Base-by-base conservation (phyloP, 345 rosid species). In the Aegle marmelos region DNA sequence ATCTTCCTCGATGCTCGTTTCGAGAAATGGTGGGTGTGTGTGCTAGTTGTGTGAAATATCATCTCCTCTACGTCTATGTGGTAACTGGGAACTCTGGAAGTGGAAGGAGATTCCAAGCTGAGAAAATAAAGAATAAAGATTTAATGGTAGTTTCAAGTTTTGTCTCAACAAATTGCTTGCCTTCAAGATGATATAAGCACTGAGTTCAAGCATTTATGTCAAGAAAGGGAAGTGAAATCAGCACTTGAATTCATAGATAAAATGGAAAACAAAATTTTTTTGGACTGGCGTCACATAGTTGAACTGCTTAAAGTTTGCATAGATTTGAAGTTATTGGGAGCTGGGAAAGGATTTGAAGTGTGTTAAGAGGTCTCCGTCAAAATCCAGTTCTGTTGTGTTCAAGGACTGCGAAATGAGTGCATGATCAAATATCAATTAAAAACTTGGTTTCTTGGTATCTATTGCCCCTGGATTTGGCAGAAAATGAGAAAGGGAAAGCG, bases 261-360 rank as follows among this genome's bases (percentile, higher is more conserved):
- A 53, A 24, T 76, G 79, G 66, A 67, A 58, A 67, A 24, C 0
- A 21, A 73, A 25, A 27, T 67, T 9, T 22, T 54, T 33, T 17
- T 76, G 66, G 73, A 37, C 37, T 25, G 57, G 0, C 16, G 25
- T 36, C 66, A 53, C 17, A 17, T 67, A 22, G 9, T 67, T 67
- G 73, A 76, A 37, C 39, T 76, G 79, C 79, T 76, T n/a, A 16
- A 56, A 39, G 56, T 28, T 67, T 67, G 73, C 68, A 3, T 36
- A 4, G 79, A 76, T 67, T 53, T 67, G 30, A 67, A 68, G 56
- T 37, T 76, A 57, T 76, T 67, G 56, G 79, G 34, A 66, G 63
- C 34, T 34, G 79, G 79, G 2, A 56, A 67, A 76, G 67, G 64
- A 27, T 73, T 76, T 54, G 73, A 28, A 67, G 73, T 57, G 56